Evolutionary conservation across 1,284 basidiomycete species (phyloP).

Genomic region (Microbotryum intermedium): DNA sequence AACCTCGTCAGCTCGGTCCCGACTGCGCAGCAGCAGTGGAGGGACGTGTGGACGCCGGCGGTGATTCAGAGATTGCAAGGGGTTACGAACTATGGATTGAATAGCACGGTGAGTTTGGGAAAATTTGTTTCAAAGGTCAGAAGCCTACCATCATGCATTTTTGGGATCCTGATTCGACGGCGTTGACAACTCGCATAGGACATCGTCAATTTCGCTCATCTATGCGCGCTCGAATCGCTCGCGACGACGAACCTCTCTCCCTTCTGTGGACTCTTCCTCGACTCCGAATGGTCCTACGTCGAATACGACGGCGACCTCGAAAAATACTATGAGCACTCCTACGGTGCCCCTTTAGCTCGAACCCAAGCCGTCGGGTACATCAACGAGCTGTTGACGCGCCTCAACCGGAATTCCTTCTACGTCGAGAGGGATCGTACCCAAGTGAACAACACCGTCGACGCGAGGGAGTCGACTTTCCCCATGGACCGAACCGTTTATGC

Average conservation of each 20-base stretch:
- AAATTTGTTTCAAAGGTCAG: slow-evolving; percentile 57
- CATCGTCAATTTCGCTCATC: slow-evolving; percentile 53
- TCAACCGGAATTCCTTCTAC: slow-evolving; percentile 46
- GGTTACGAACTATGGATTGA: too few species aligned
- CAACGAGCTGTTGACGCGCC: slow-evolving; percentile 70
- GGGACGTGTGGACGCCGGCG: too few species aligned
- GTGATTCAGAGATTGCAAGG: too few species aligned
- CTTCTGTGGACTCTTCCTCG: too few species aligned
- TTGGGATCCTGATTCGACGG: too few species aligned
- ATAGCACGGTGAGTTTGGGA: too few species aligned
- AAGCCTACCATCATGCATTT: too few species aligned
- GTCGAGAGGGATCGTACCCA: slow-evolving; percentile 59
- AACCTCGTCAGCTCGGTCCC: too few species aligned
- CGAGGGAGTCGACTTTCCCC: slow-evolving; percentile 60
- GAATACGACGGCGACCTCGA: slow-evolving; percentile 53
- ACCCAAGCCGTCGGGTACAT: slow-evolving; percentile 55
- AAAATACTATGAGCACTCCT: slow-evolving; percentile 56
- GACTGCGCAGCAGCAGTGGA: too few species aligned
- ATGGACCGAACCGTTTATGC: slow-evolving; percentile 13
- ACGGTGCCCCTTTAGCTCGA: slow-evolving; percentile 35
- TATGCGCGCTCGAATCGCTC: slow-evolving; percentile 58
- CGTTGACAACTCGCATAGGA: slow-evolving; percentile 40
- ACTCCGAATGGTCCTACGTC: neutral
- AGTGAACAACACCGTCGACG: slow-evolving; percentile 65
- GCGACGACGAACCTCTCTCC: too few species aligned